Evolutionary conservation across 1,284 basidiomycete genomes (phyloP).

Genomic region (Tilletia indica): DNA sequence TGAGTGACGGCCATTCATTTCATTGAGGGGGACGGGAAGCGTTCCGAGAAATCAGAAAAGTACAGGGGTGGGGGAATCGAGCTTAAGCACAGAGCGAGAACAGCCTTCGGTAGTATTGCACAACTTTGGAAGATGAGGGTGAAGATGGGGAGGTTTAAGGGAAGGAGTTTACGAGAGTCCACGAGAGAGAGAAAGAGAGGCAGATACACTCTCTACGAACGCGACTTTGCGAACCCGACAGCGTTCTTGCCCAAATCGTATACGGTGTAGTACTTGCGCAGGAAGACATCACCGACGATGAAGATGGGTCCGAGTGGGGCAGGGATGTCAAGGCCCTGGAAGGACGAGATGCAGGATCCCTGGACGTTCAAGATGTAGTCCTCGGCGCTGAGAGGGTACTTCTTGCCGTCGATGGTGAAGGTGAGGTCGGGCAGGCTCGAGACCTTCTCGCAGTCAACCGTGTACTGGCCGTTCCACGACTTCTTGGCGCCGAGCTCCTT

Average conservation of each 20-base stretch:
- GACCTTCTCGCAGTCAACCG: conserved; percentile 81
- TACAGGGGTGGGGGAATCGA: no score
- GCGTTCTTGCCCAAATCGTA: conserved; percentile 83
- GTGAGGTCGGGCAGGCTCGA: conserved; percentile 79
- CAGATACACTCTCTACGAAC: no score
- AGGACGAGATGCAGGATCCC: conserved; percentile 90
- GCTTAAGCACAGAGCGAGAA: no score
- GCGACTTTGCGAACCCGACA: conserved; percentile 73
- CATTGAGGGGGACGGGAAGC: no score
- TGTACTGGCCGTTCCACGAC: conserved; percentile 53
- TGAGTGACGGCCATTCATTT: no score
- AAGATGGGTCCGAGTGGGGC: conserved; percentile 81
- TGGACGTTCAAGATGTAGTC: conserved; percentile 87
- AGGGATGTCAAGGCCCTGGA: conserved; percentile 89
- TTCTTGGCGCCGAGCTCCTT: conserved; percentile 65
- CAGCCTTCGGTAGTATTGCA: no score
- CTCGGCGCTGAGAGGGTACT: conserved; percentile 73
- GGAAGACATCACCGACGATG: conserved; percentile 73
- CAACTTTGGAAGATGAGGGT: no score
- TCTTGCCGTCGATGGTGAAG: conserved; percentile 63
- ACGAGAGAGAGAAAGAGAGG: no score
- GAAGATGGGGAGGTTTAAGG: no score
- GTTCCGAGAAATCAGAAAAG: no score
- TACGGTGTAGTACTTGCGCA: conserved; percentile 82
- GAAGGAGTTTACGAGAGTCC: no score